Conservation (phyloP, 140 eudicot species). For the Ambrosia hybrid region DNA sequence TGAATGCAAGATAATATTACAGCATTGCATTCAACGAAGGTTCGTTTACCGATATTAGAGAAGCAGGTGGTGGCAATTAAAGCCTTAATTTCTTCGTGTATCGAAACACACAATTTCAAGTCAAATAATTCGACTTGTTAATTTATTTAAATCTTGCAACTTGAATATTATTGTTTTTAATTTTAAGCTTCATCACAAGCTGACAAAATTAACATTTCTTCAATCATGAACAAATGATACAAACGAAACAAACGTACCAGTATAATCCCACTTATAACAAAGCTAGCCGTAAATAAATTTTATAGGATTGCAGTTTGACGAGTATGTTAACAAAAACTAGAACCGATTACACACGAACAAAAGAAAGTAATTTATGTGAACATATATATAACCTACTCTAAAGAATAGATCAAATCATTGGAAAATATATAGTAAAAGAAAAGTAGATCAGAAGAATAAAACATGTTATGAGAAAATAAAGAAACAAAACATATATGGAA, state of each 20-base stretch:
- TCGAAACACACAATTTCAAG: slow-evolving; percentile 47
- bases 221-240: too few species aligned
- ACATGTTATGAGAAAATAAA: neutral
- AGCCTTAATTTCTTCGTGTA: slow-evolving; percentile 30
- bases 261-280: too few species aligned
- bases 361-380: neutral
- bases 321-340: too few species aligned
- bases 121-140: slow-evolving; percentile 32
- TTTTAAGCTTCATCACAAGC: neutral
- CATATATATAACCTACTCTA: neutral
- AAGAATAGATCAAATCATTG: slow-evolving; percentile 30
- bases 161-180: slow-evolving; percentile 15
- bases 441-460: slow-evolving; percentile 33
- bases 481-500: neutral
- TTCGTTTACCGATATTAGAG: slow-evolving; percentile 44
- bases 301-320: too few species aligned
- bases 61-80: slow-evolving; percentile 43
- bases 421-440: neutral
- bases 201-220: too few species aligned
- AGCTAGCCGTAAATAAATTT: too few species aligned
- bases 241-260: too few species aligned
- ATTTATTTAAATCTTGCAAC: slow-evolving; percentile 25
- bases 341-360: too few species aligned
- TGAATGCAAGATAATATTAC: slow-evolving; percentile 10
- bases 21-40: slow-evolving; percentile 33